A percentile compares a stretch with the other conserved stretches of the same genome.
Evolutionary conservation across 2,329 filamentous ascomycete genomes (phyloP).

Genomic region (Fusarium pseudograminearum): DNA sequence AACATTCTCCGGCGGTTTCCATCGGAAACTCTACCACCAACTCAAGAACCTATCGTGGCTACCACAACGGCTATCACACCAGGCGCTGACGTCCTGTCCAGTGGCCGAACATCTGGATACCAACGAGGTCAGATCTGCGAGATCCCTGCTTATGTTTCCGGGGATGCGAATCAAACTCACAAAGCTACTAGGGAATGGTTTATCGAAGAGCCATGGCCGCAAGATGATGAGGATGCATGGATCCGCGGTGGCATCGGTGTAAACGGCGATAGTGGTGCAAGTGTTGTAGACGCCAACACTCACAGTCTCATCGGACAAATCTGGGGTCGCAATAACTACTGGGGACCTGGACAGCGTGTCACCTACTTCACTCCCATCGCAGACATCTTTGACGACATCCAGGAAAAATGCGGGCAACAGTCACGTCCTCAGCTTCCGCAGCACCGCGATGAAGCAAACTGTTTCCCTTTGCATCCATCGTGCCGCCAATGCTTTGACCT

Average conservation of each 20-base stretch:
- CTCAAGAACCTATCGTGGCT: conserved; percentile 51
- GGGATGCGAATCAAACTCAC: conserved; percentile 55
- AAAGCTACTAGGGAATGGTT: conserved; percentile 61
- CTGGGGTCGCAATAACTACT: conserved; percentile 60
- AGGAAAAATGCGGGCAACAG: conserved; percentile 58
- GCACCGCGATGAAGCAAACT: conserved; percentile 56
- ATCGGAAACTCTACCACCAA: conserved; percentile 49
- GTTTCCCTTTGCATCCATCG: conserved; percentile 56
- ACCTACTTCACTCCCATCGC: conserved; percentile 60
- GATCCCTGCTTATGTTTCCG: conserved; percentile 57
- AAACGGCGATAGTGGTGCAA: conserved; percentile 59
- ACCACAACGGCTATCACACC: conserved; percentile 51
- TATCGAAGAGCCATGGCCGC: conserved; percentile 55
- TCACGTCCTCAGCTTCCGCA: conserved; percentile 56
- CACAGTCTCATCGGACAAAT: conserved; percentile 57
- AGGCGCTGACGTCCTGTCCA: conserved; percentile 54
- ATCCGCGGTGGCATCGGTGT: conserved; percentile 61
- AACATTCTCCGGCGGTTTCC: conserved; percentile 59
- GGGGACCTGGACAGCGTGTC: conserved; percentile 55
- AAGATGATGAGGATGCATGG: conserved; percentile 58
- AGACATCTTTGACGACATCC: conserved; percentile 61
- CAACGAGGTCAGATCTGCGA: conserved; percentile 59
- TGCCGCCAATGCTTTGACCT: conserved; percentile 58
- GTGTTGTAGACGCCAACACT: conserved; percentile 56
- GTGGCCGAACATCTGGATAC: conserved; percentile 59